These are phyloP conservation scores for Naematelia encephala DNA, from an alignment of 768 basidiomycete species.

Conservation along the genomic window DNA sequence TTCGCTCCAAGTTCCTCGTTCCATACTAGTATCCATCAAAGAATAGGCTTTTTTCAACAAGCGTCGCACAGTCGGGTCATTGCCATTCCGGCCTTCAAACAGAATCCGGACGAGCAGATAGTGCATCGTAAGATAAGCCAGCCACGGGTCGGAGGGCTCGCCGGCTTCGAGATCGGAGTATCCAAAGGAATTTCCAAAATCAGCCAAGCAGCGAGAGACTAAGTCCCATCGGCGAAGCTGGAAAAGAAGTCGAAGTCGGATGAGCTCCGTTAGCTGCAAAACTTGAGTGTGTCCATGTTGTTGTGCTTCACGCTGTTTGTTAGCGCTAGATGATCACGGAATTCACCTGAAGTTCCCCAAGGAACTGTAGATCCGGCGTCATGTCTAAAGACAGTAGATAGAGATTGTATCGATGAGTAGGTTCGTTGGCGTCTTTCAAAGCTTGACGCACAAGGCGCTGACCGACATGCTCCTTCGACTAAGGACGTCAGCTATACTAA, in stretches of 20 bases:
- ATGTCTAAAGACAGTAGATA: slow-evolving; percentile 13
- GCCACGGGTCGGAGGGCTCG: slow-evolving; percentile 8
- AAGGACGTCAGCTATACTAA: slow-evolving; percentile 2
- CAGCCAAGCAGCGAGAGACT: slow-evolving; percentile 8
- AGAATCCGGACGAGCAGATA: slow-evolving; percentile 24
- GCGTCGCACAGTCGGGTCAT: slow-evolving; percentile 17
- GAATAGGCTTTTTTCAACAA: slow-evolving; percentile 21
- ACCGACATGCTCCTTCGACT: slow-evolving; percentile 2
- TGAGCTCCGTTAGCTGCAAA: slow-evolving; percentile 10
- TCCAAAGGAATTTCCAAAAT: slow-evolving; percentile 1
- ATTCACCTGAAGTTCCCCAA: slow-evolving; percentile 23
- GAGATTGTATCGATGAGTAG: slow-evolving; percentile 24
- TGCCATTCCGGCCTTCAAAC: slow-evolving; percentile 33
- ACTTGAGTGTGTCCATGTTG: slow-evolving; percentile 16
- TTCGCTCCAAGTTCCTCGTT: slow-evolving; percentile 9
- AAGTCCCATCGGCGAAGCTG: slow-evolving; percentile 31
- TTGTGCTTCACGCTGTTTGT: slow-evolving; percentile 15
- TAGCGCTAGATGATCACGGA: not conserved
- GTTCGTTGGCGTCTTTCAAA: slow-evolving; percentile 3
- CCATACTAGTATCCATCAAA: slow-evolving; percentile 23
- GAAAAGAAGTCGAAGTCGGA: slow-evolving; percentile 24
- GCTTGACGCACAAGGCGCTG: slow-evolving; percentile 4
- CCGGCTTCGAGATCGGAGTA: not conserved
- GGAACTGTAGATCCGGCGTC: slow-evolving; percentile 14
- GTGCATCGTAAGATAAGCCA: slow-evolving; percentile 11